Evolutionary conservation across 768 basidiomycete genomes (phyloP).

Genomic region (Phanerochaete carnosa): DNA sequence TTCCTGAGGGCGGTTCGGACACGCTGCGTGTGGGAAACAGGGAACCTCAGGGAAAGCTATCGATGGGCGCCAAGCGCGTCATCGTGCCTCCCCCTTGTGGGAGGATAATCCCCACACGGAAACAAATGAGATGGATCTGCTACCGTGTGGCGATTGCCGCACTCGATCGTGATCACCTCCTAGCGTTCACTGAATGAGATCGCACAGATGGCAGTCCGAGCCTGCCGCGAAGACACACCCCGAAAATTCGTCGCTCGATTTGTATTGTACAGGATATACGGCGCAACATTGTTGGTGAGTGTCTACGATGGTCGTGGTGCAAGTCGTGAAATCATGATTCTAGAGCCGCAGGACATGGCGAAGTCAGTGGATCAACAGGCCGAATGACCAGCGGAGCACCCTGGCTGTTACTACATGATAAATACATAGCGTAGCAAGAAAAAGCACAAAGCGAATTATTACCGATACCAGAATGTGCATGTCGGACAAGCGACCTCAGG

Average conservation of each 20-base stretch:
- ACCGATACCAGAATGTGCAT: background rate
- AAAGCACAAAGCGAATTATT: background rate
- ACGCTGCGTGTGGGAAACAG: background rate
- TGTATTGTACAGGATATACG: background rate
- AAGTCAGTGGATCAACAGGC: background rate
- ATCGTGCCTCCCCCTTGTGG: background rate
- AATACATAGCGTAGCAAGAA: background rate
- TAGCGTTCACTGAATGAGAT: conserved; percentile 1
- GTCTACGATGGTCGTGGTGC: background rate
- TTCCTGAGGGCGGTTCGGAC: background rate
- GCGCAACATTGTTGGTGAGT: background rate
- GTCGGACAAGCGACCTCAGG: too few relatives aligned
- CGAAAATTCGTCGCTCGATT: background rate
- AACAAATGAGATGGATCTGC: background rate
- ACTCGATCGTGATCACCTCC: conserved; percentile 6
- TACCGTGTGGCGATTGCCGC: conserved; percentile 1
- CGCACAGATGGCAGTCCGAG: background rate
- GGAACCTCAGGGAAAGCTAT: background rate
- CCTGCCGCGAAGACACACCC: background rate
- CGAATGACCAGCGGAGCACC: background rate
- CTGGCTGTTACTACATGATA: background rate
- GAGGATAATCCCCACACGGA: conserved; percentile 1
- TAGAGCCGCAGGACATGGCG: background rate
- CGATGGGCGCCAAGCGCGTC: background rate
- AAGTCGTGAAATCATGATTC: background rate